Evolutionary conservation across 495 filamentous ascomycete species (phyloP), one percentile per base, ranked within the genome.

Genomic region (Tuber indicum): DNA sequence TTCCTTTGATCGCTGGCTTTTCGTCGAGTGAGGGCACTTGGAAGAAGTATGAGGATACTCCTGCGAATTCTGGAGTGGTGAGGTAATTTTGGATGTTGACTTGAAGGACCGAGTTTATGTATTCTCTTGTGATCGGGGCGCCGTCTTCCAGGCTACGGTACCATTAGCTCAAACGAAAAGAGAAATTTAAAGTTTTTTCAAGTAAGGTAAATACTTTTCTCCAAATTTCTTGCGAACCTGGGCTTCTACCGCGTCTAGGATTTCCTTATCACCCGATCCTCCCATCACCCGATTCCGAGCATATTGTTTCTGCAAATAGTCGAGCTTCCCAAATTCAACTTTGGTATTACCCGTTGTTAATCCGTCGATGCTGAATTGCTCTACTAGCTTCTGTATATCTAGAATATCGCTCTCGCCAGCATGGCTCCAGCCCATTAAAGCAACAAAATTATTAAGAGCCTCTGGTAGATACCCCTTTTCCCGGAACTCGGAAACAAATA

Each of bases 291-390:
- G 23, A 73, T 74, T 70, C 36, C 85, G 49, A 3, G 90, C 88
- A 84, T 98, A 93, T 42, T 87, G 87, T 74, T 89, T 90, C 81
- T 98, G 94, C 19, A 99, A 87, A 83, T 90, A 94, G 81, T 87
- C 87, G 16, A 98, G 88, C 82, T 98, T 98, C 71, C 89, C 89
- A 74, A 91, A 88, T n/a, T 89, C 88, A 41, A 97, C 92, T 17
- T 90, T 89, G n/a, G 93, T 92, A 84, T 98, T 94, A 14, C 96
- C 95, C 77, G 90, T 91, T 21, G 93, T 98, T 83, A 97, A 72
- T 7, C 78, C 94, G 81, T 92, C 91, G 77, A 96, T 86, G 76
- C 89, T 88, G 82, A 98, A 97, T 89, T 91, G 71, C 58, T 72
- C 82, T 16, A 93, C 86, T 75, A 99, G 89, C 19, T 92, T 88